Evolutionary conservation across 139 green algal genomes (phyloP).

Genomic region (Chlorella sp.): DNA sequence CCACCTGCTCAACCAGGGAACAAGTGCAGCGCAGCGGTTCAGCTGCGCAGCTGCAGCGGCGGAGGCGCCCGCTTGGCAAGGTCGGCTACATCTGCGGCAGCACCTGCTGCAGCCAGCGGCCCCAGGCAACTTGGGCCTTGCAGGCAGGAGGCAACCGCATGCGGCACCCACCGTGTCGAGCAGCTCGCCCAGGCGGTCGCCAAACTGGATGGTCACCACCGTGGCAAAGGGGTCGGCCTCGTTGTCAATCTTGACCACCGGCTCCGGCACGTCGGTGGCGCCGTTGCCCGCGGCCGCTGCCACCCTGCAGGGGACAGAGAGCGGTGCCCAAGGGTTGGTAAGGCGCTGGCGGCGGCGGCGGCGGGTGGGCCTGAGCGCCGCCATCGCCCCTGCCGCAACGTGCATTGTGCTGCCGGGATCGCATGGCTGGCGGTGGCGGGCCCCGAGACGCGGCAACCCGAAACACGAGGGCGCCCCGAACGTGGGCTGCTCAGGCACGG

Average conservation of each 20-base stretch:
- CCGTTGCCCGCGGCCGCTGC: not conserved
- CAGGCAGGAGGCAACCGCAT: too few relatives aligned
- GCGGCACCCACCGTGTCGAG: constrained; percentile 79
- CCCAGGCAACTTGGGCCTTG: too few relatives aligned
- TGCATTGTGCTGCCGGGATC: too few relatives aligned
- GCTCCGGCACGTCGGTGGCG: constrained; percentile 11
- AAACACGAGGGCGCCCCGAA: too few relatives aligned
- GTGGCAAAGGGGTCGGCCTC: constrained; percentile 88
- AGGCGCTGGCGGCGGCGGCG: not conserved
- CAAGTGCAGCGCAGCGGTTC: too few relatives aligned
- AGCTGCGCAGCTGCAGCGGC: too few relatives aligned
- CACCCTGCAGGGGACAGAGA: not conserved
- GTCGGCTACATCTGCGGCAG: too few relatives aligned
- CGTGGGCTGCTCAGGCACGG: too few relatives aligned
- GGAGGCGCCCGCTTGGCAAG: too few relatives aligned
- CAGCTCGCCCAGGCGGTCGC: constrained; percentile 84
- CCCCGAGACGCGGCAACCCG: too few relatives aligned
- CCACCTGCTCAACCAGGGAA: constrained; percentile 59
- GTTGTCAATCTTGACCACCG: constrained; percentile 94
- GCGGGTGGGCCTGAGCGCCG: not conserved
- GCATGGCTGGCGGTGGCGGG: too few relatives aligned
- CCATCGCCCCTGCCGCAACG: not conserved
- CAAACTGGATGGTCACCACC: constrained; percentile 86
- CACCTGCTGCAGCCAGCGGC: too few relatives aligned
- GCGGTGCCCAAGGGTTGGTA: not conserved